Conservation (phyloP, 148 eudicot species). For the Amaranthus hypochondriacus region DNA sequence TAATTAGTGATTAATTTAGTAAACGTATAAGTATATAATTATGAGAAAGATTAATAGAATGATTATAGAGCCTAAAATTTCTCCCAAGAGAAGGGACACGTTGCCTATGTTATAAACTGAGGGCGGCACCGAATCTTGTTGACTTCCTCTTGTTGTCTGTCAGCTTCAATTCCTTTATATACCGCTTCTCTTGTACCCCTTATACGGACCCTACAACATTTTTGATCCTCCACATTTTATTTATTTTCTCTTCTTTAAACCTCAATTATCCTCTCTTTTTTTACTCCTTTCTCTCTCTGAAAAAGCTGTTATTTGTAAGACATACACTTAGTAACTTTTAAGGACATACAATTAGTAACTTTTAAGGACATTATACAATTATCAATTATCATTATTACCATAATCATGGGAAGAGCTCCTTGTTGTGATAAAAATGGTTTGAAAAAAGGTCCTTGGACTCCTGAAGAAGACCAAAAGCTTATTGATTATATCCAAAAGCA, state of each 20-base stretch:
- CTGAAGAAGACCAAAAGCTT: constrained; percentile 89
- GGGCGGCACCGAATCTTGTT: constrained; percentile 91
- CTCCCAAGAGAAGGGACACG: constrained; percentile 68
- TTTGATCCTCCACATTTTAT: too few species aligned
- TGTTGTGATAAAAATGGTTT: constrained; percentile 93
- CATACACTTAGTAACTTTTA: too few species aligned
- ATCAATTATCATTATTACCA: neutral
- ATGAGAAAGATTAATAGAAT: constrained; percentile 17
- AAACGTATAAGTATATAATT: neutral
- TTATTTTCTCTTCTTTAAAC: too few species aligned
- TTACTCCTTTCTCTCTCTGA: too few species aligned
- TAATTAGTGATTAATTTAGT: neutral
- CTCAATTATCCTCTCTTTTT: too few species aligned
- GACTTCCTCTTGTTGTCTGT: constrained; percentile 39
- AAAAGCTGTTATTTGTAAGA: too few species aligned
- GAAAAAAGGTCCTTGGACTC: constrained; percentile 96
- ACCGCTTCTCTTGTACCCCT: constrained; percentile 17
- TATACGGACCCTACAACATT: neutral
- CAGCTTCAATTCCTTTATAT: constrained; percentile 28
- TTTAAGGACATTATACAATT: too few species aligned
- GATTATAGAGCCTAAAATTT: constrained; percentile 20
- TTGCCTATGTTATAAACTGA: constrained; percentile 49
- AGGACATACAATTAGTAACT: too few species aligned
- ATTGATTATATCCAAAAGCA: constrained; percentile 68
- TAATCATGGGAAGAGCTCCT: constrained; percentile 83